These are phyloP conservation scores for Physcomitrellopsis africana DNA, from an alignment of 225 moss, liverwort and hornwort species.

Conservation along the genomic window DNA sequence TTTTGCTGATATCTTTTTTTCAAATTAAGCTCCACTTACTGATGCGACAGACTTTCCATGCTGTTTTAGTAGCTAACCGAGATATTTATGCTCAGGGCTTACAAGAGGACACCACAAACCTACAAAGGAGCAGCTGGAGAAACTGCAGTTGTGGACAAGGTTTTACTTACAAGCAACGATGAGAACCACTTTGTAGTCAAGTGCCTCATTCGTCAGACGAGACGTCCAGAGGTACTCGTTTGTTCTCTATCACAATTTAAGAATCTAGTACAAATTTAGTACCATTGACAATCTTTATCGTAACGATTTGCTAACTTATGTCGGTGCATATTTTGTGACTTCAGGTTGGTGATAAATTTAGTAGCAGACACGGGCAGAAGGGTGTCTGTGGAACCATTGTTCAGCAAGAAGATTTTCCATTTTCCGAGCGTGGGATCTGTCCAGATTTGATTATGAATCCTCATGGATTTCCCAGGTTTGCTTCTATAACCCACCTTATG, in stretches of 20 bases:
- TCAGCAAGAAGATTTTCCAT: constrained; percentile 96
- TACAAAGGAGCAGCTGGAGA: constrained; percentile 99
- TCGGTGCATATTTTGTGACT: constrained; percentile 26
- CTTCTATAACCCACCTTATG: constrained; percentile 1
- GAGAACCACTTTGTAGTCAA: constrained; percentile 97
- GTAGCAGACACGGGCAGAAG: constrained; percentile 96
- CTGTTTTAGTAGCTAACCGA: constrained; percentile 7
- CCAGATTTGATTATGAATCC: constrained; percentile 99
- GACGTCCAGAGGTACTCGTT: constrained; percentile 88
- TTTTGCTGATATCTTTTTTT: background rate
- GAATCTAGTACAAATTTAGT: background rate
- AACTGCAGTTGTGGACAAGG: constrained; percentile 94
- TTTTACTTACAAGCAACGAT: constrained; percentile 96
- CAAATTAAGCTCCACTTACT: background rate
- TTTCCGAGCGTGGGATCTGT: constrained; percentile 92
- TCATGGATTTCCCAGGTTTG: constrained; percentile 97
- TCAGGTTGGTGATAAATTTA: constrained; percentile 98
- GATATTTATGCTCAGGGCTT: constrained; percentile 65
- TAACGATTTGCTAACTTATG: constrained; percentile 1
- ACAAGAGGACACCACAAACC: constrained; percentile 95
- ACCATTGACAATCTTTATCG: background rate
- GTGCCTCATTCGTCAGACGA: constrained; percentile 96
- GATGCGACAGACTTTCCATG: constrained; percentile 1
- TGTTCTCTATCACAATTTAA: background rate
- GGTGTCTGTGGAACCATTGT: constrained; percentile 96